Evolutionary conservation across 2,329 filamentous ascomycete species (phyloP).

Genomic region (Chalaropsis thielavioides): DNA sequence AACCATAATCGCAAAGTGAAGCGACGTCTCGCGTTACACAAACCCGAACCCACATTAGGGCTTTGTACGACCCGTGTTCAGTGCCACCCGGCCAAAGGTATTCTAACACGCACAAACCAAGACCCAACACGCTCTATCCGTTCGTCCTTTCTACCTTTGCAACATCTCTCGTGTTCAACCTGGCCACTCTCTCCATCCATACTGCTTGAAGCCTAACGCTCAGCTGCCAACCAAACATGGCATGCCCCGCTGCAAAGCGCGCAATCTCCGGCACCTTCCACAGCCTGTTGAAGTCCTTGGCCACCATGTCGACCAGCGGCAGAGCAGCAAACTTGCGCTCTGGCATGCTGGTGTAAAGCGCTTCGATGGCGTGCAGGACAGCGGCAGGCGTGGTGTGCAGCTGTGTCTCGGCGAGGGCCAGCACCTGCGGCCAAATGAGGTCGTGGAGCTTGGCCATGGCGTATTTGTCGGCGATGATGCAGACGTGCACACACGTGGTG

Average conservation of each 20-base stretch:
- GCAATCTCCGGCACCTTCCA: neutral
- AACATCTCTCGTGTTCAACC: too few relatives aligned
- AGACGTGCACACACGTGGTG: neutral
- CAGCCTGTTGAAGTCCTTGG: neutral
- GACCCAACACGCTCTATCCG: too few relatives aligned
- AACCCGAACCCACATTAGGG: too few relatives aligned
- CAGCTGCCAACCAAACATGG: neutral
- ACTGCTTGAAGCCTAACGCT: neutral
- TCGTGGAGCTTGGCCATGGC: neutral
- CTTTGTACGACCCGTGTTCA: too few relatives aligned
- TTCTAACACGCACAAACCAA: too few relatives aligned
- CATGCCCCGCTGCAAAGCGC: neutral
- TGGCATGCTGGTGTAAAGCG: neutral
- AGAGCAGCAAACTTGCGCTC: neutral
- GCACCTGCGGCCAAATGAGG: neutral
- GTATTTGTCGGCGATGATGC: neutral
- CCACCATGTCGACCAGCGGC: neutral
- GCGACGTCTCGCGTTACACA: too few relatives aligned
- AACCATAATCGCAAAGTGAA: too few relatives aligned
- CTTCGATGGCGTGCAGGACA: neutral
- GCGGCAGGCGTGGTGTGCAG: neutral
- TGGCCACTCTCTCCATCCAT: neutral
- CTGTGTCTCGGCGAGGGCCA: neutral
- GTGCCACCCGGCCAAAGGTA: too few relatives aligned
- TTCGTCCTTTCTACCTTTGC: neutral